phyloP scores from a whole-genome alignment of 495 filamentous ascomycete species.

The Aspergillus ellipticus region DNA sequence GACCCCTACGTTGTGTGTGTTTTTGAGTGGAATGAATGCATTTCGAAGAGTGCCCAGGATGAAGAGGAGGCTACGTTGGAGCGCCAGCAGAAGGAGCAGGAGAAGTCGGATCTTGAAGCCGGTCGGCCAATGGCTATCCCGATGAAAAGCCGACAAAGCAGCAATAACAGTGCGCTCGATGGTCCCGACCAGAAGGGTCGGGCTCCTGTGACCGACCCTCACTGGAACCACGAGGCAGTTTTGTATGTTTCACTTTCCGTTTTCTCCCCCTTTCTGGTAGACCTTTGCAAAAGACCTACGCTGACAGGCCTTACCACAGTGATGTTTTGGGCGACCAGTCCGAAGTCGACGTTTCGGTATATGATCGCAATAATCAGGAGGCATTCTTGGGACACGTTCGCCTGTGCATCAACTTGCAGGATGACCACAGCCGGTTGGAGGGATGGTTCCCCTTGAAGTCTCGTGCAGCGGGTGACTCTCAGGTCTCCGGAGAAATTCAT shows the following conservation, averaged over 20 bases:
- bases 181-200: slow-evolving; percentile 62
- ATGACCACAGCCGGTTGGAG: slow-evolving; percentile 66
- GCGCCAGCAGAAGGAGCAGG: slow-evolving; percentile 42
- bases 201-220: slow-evolving; percentile 76
- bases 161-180: slow-evolving; percentile 77
- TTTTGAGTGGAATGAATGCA: slow-evolving; percentile 94
- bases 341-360: slow-evolving; percentile 89
- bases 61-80: slow-evolving; percentile 41
- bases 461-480: slow-evolving; percentile 59
- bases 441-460: slow-evolving; percentile 81
- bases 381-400: slow-evolving; percentile 89
- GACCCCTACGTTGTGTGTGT: slow-evolving; percentile 96
- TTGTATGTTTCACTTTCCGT: slow-evolving; percentile 63
- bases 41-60: slow-evolving; percentile 75
- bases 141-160: slow-evolving; percentile 92
- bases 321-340: slow-evolving; percentile 93
- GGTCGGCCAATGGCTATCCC: slow-evolving; percentile 90
- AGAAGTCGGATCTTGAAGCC: slow-evolving; percentile 66
- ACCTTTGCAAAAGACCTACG: background rate
- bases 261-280: slow-evolving; percentile 5
- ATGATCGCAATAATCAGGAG: slow-evolving; percentile 81
- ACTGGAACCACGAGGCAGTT: slow-evolving; percentile 91
- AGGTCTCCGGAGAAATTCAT: slow-evolving; percentile 86
- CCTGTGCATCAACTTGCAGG: slow-evolving; percentile 62
- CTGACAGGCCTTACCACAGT: slow-evolving; percentile 41